Evolutionary conservation across 2,329 filamentous ascomycete genomes (phyloP).

Genomic region (Fusarium stilboides): DNA sequence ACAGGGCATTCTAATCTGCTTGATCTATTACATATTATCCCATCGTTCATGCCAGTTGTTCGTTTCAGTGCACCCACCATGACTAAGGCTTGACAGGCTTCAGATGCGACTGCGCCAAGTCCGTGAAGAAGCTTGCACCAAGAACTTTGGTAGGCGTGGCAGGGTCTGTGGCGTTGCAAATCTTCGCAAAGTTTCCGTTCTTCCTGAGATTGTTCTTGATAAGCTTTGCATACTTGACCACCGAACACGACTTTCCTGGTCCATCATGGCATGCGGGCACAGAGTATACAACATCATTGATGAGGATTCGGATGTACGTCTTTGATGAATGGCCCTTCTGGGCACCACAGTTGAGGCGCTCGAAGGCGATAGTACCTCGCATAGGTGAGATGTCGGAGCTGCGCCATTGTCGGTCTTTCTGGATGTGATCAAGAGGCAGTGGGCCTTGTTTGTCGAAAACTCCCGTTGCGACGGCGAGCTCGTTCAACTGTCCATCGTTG

Average conservation of each 20-base stretch:
- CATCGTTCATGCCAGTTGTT: too few relatives aligned
- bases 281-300: constrained; percentile 75
- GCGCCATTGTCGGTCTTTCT: constrained; percentile 66
- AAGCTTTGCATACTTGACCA: constrained; percentile 62
- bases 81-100: constrained; percentile 18
- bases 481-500: constrained; percentile 76
- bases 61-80: too few relatives aligned
- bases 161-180: constrained; percentile 63
- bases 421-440: constrained; percentile 64
- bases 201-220: constrained; percentile 48
- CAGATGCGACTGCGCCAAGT: constrained; percentile 59
- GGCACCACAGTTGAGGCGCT: constrained; percentile 69
- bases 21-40: too few relatives aligned
- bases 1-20: too few relatives aligned
- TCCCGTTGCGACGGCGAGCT: constrained; percentile 72
- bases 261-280: constrained; percentile 69
- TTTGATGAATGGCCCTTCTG: constrained; percentile 51
- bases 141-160: constrained; percentile 59
- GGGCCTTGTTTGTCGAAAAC: constrained; percentile 71
- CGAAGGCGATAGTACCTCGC: constrained; percentile 76
- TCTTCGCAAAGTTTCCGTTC: constrained; percentile 65
- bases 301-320: constrained; percentile 68
- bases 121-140: constrained; percentile 66
- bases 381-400: constrained; percentile 72
- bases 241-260: constrained; percentile 67